Percentiles rank a stretch among this genome's conserved stretches.
phyloP scores from a whole-genome alignment of 768 basidiomycete genomes.

The Panaeolus cyanescens region DNA sequence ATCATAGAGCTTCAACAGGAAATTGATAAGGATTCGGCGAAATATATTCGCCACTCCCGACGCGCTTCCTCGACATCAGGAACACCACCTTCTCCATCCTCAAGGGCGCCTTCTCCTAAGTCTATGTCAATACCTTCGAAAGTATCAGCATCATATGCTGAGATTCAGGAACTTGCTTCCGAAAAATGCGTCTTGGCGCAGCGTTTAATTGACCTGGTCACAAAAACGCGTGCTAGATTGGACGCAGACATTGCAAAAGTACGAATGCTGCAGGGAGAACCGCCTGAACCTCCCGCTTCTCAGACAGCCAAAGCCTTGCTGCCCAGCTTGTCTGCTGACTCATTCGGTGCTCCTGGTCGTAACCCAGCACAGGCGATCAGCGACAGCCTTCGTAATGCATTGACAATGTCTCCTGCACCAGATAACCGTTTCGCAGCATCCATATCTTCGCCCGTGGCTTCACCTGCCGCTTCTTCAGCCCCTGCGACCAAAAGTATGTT shows the following conservation, averaged over 20 bases:
- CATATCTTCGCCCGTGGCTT: slow-evolving; percentile 11
- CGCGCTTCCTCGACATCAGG: slow-evolving; percentile 26
- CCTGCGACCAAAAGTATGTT: slow-evolving; percentile 44
- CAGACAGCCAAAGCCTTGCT: slow-evolving; percentile 14
- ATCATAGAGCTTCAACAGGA: slow-evolving; percentile 48
- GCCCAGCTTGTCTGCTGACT: slow-evolving; percentile 16
- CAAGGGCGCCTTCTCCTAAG: slow-evolving; percentile 40
- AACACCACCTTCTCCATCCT: slow-evolving; percentile 24
- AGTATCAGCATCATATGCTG: slow-evolving; percentile 45
- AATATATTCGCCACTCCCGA: slow-evolving; percentile 51
- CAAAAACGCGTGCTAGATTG: slow-evolving; percentile 47
- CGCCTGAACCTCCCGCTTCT: slow-evolving; percentile 28
- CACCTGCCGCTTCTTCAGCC: slow-evolving; percentile 24
- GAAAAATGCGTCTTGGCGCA: slow-evolving; percentile 52
- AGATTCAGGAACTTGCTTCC: slow-evolving; percentile 43
- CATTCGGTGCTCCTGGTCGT: slow-evolving; percentile 24
- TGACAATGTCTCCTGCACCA: slow-evolving; percentile 33
- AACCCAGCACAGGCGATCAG: slow-evolving; percentile 42
- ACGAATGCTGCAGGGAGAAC: slow-evolving; percentile 48
- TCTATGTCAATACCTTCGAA: slow-evolving; percentile 39
- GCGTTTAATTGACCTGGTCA: slow-evolving; percentile 49
- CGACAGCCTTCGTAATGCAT: slow-evolving; percentile 44
- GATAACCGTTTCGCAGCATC: slow-evolving; percentile 25
- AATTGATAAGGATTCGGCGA: slow-evolving; percentile 48
- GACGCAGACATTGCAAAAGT: slow-evolving; percentile 52